phyloP scores from a whole-genome alignment of 2,329 filamentous ascomycete species.

The Sporothrix sp. region DNA sequence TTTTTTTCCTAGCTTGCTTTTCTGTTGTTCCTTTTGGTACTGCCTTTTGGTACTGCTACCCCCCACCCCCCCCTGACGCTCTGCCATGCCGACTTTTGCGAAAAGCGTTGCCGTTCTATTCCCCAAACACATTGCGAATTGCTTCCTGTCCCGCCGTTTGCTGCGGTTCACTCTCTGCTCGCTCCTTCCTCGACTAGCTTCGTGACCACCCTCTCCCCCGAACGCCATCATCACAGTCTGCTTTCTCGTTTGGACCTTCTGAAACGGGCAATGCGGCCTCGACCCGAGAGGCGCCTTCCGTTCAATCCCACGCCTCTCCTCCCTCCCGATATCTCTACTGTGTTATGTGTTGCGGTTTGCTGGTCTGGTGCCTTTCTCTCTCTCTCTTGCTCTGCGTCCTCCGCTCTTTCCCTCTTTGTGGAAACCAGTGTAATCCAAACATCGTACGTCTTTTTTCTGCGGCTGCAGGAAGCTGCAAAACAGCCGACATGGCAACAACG shows the following conservation, averaged over 20 bases:
- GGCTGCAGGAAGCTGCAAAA: not conserved
- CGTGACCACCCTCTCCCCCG: too few species aligned
- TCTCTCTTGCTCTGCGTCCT: not conserved
- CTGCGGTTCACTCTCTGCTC: too few species aligned
- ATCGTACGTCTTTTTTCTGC: slow-evolving; percentile 3
- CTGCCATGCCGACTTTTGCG: not conserved
- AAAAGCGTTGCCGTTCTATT: not conserved
- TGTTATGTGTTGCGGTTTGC: not conserved
- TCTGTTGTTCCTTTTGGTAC: not conserved
- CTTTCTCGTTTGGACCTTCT: slow-evolving; percentile 6
- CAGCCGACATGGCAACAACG: not conserved
- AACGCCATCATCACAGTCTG: too few species aligned
- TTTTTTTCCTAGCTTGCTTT: slow-evolving; percentile 3
- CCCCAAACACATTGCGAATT: not conserved
- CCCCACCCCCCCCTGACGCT: too few species aligned
- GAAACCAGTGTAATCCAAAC: not conserved
- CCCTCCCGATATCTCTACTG: too few species aligned
- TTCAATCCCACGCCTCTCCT: too few species aligned
- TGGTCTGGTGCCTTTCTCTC: not conserved
- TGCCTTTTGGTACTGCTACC: too few species aligned
- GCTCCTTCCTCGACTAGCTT: not conserved
- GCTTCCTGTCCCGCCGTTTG: not conserved
- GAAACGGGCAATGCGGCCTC: not conserved
- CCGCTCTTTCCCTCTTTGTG: not conserved
- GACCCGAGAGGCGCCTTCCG: not conserved